Evolutionary conservation across 352 stramenopile species (phyloP).

Genomic region (Halophytophthora batemanensis): DNA sequence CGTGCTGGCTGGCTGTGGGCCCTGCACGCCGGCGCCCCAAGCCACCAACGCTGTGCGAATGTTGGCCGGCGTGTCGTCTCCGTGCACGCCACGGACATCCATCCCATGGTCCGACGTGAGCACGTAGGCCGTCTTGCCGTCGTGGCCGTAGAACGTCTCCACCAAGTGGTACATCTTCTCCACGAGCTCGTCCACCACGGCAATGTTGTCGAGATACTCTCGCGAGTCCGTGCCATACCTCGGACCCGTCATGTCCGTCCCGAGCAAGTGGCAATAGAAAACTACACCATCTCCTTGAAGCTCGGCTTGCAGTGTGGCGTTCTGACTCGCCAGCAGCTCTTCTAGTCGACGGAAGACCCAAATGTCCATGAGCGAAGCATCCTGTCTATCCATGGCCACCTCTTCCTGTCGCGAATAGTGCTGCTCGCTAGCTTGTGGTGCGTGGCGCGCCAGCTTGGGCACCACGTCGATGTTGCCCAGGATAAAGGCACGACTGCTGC

Average conservation of each 20-base stretch:
- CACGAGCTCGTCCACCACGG: conserved; percentile 74
- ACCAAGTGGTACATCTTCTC: conserved; percentile 52
- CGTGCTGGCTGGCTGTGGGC: conserved; percentile 11
- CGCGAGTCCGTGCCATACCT: conserved; percentile 68
- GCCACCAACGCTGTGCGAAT: conserved; percentile 76
- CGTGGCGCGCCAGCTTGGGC: conserved; percentile 80
- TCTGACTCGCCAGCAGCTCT: conserved; percentile 32
- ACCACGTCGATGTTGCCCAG: conserved; percentile 85
- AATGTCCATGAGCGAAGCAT: conserved; percentile 66
- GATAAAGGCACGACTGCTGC: conserved; percentile 60
- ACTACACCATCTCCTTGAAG: conserved; percentile 46
- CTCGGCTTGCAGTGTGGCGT: conserved; percentile 23
- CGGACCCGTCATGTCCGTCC: conserved; percentile 85
- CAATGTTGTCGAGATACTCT: conserved; percentile 85
- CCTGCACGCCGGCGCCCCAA: conserved; percentile 68
- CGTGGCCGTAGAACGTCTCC: conserved; percentile 66
- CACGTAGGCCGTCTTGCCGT: conserved; percentile 70
- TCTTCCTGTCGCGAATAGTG: conserved; percentile 83
- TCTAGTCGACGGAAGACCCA: conserved; percentile 68
- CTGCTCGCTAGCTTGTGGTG: conserved; percentile 56
- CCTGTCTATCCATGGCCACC: conserved; percentile 76
- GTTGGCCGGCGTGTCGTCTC: conserved; percentile 75
- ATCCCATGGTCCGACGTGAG: conserved; percentile 87
- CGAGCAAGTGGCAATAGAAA: conserved; percentile 81
- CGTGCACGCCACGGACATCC: conserved; percentile 78